These are phyloP conservation scores for Tulasnella sp. DNA, from an alignment of 768 basidiomycete species.

Conservation along the genomic window DNA sequence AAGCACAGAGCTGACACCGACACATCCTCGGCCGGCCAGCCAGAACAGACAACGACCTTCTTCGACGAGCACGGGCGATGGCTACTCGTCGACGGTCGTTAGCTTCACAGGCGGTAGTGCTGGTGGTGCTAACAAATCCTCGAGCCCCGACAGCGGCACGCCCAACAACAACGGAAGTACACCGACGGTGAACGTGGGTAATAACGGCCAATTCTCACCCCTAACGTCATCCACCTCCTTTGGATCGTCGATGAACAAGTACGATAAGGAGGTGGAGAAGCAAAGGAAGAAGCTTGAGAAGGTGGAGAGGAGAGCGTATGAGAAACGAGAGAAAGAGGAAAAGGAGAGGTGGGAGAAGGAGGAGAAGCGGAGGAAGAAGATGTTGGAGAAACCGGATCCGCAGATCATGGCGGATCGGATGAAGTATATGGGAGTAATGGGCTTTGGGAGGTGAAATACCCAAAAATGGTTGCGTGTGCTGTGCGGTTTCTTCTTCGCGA, in stretches of 20 bases:
- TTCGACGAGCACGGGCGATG: not conserved
- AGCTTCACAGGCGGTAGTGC: not conserved
- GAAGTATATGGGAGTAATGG: conserved; percentile 11
- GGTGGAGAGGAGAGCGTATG: conserved; percentile 14
- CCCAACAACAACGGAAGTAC: not conserved
- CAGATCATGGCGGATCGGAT: conserved; percentile 4
- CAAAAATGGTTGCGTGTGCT: not conserved
- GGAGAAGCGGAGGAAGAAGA: conserved; percentile 6
- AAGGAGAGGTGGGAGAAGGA: not conserved
- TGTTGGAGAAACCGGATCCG: not conserved
- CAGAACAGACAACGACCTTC: no score
- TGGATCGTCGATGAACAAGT: conserved; percentile 2
- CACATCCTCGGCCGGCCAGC: no score
- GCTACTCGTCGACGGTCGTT: not conserved
- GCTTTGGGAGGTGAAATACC: not conserved
- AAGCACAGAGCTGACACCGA: no score
- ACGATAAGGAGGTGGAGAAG: conserved; percentile 17
- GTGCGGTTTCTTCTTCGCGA: not conserved
- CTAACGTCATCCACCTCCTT: no score
- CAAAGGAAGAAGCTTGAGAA: conserved; percentile 17
- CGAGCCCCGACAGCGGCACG: not conserved
- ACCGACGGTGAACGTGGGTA: conserved; percentile 11
- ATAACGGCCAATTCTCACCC: not conserved
- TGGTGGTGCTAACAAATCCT: no score
- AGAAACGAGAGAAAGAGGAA: conserved; percentile 9